Evolutionary conservation across 768 basidiomycete genomes (phyloP).

Genomic region (Paxillus ammoniavirescens): DNA sequence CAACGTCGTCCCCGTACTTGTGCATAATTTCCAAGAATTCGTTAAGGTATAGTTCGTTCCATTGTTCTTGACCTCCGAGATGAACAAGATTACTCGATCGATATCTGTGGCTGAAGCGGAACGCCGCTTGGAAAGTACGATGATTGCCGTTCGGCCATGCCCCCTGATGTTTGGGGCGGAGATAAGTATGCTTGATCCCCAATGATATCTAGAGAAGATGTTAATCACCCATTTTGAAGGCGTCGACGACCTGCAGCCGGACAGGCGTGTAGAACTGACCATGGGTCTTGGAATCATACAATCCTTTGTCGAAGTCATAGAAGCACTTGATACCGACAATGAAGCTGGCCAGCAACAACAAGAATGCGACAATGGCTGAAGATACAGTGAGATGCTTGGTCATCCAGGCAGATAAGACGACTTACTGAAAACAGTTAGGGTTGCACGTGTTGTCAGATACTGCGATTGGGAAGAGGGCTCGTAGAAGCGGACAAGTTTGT

Average conservation of each 20-base stretch:
- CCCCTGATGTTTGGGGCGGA: conserved; percentile 37
- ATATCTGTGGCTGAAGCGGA: conserved; percentile 62
- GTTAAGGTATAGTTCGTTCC: conserved; percentile 1
- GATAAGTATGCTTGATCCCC: conserved; percentile 44
- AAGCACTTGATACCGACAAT: conserved; percentile 76
- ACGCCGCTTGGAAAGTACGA: conserved; percentile 50
- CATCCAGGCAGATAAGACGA: conserved; percentile 4
- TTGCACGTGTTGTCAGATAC: conserved; percentile 74
- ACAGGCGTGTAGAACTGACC: conserved; percentile 54
- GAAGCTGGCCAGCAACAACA: conserved; percentile 74
- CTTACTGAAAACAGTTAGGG: conserved; percentile 80
- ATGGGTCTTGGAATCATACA: conserved; percentile 67
- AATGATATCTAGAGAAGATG: conserved; percentile 44
- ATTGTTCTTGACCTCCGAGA: neutral
- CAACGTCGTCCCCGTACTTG: neutral
- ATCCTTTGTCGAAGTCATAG: conserved; percentile 79
- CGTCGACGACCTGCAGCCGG: conserved; percentile 18
- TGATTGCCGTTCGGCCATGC: conserved; percentile 46
- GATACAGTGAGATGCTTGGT: neutral
- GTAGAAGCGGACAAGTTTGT: conserved; percentile 85
- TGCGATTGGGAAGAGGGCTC: conserved; percentile 49
- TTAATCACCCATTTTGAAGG: conserved; percentile 38
- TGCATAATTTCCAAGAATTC: conserved; percentile 7
- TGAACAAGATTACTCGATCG: conserved; percentile 60
- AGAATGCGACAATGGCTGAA: conserved; percentile 71